Evolutionary conservation across 2,329 filamentous ascomycete species (phyloP).

Genomic region (Leptosphaerulina australis): DNA sequence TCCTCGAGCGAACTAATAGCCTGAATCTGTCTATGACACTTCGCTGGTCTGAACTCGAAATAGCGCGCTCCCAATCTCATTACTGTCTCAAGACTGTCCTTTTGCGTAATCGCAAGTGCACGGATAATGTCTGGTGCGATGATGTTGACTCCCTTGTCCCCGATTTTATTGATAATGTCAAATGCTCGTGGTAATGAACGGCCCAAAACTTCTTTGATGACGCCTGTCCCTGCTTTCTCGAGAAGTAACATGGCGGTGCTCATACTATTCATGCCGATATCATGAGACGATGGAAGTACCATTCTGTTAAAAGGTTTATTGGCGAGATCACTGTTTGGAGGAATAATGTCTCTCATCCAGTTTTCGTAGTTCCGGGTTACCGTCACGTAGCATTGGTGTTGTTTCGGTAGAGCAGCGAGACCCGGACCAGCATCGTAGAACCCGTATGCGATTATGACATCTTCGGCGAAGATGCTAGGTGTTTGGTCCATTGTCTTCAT

Average conservation of each 20-base stretch:
- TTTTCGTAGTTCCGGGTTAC: conserved; percentile 52
- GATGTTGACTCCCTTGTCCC: conserved; percentile 34
- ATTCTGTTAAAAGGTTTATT: conserved; percentile 52
- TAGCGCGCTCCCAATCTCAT: conserved; percentile 57
- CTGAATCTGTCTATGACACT: conserved; percentile 53
- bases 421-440: conserved; percentile 59
- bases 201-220: conserved; percentile 42
- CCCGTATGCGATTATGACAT: conserved; percentile 54
- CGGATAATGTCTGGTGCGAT: conserved; percentile 54
- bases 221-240: conserved; percentile 40
- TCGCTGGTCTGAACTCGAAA: conserved; percentile 60
- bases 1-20: conserved; percentile 50
- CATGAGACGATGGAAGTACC: conserved; percentile 56
- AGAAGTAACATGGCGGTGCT: conserved; percentile 51
- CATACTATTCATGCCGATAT: conserved; percentile 61
- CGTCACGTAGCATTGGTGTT: conserved; percentile 54
- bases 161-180: conserved; percentile 37
- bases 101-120: conserved; percentile 59
- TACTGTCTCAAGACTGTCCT: conserved; percentile 54
- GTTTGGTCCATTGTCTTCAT: conserved; percentile 44
- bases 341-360: conserved; percentile 55
- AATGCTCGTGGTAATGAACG: conserved; percentile 32
- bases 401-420: conserved; percentile 50
- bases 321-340: conserved; percentile 48
- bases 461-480: conserved; percentile 37